Conservation (phyloP, 2,329 filamentous ascomycete genomes). For the Calycina herbarum region DNA sequence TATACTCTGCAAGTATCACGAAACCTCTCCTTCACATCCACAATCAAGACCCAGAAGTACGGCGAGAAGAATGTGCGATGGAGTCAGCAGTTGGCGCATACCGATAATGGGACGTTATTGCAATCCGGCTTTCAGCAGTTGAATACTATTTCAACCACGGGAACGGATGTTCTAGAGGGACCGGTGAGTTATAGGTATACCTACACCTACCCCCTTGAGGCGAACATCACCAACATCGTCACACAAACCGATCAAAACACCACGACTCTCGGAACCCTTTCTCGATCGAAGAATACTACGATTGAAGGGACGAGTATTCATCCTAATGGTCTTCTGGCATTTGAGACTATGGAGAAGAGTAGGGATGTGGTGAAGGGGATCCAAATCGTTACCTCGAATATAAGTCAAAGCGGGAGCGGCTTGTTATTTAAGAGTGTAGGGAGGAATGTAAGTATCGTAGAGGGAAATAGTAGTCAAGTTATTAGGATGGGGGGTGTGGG, state of each 20-base stretch:
- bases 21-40: slow-evolving; percentile 51
- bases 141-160: slow-evolving; percentile 50
- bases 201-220: slow-evolving; percentile 20
- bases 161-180: slow-evolving; percentile 32
- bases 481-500: slow-evolving; percentile 47
- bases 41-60: slow-evolving; percentile 46
- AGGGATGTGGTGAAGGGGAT: slow-evolving; percentile 19
- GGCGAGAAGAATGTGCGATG: slow-evolving; percentile 45
- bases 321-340: slow-evolving; percentile 59
- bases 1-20: slow-evolving; percentile 58
- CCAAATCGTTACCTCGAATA: slow-evolving; percentile 40
- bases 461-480: slow-evolving; percentile 54
- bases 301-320: slow-evolving; percentile 51
- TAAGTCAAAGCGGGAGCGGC: slow-evolving; percentile 57
- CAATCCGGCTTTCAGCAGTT: slow-evolving; percentile 54
- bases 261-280: neutral
- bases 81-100: slow-evolving; percentile 57
- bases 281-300: slow-evolving; percentile 7
- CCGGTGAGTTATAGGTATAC: slow-evolving; percentile 26
- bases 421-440: slow-evolving; percentile 49
- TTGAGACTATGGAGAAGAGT: slow-evolving; percentile 39
- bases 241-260: slow-evolving; percentile 9
- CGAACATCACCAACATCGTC: slow-evolving; percentile 11
- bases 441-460: slow-evolving; percentile 48
- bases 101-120: slow-evolving; percentile 51